Conservation (phyloP, 257 asterid species). For the Nicotiana undulata region DNA sequence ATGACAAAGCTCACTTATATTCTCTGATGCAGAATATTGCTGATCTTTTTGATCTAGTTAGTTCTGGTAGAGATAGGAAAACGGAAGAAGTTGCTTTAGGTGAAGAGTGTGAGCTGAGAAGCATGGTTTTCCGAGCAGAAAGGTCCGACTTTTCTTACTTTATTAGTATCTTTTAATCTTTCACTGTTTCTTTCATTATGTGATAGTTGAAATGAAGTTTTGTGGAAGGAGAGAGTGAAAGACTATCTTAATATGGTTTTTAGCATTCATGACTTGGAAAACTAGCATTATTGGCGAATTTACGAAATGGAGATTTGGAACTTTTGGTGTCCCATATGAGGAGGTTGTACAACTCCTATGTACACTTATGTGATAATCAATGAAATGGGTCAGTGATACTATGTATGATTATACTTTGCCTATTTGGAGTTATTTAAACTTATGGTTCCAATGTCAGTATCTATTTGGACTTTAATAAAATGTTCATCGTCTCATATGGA, state of each 20-base stretch:
- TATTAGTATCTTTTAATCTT: background rate
- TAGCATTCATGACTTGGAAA: background rate
- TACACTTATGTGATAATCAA: background rate
- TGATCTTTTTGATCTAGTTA: constrained; percentile 87
- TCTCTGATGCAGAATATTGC: constrained; percentile 80
- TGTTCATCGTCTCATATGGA: background rate
- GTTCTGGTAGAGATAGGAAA: constrained; percentile 87
- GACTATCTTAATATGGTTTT: background rate
- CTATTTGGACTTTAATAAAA: background rate
- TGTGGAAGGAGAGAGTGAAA: background rate
- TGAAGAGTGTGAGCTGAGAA: constrained; percentile 73
- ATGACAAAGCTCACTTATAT: background rate
- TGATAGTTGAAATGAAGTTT: background rate
- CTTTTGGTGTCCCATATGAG: background rate
- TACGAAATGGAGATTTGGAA: background rate
- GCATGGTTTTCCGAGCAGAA: constrained; percentile 70
- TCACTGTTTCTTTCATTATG: background rate
- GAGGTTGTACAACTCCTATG: background rate
- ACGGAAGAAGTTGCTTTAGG: constrained; percentile 78
- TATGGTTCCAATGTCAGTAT: background rate
- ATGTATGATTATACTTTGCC: background rate
- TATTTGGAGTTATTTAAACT: background rate
- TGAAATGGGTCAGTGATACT: background rate
- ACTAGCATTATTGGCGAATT: background rate
- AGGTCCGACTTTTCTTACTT: constrained; percentile 41